phyloP scores from a whole-genome alignment of 106 monocot species.

The Gastrodia elata region DNA sequence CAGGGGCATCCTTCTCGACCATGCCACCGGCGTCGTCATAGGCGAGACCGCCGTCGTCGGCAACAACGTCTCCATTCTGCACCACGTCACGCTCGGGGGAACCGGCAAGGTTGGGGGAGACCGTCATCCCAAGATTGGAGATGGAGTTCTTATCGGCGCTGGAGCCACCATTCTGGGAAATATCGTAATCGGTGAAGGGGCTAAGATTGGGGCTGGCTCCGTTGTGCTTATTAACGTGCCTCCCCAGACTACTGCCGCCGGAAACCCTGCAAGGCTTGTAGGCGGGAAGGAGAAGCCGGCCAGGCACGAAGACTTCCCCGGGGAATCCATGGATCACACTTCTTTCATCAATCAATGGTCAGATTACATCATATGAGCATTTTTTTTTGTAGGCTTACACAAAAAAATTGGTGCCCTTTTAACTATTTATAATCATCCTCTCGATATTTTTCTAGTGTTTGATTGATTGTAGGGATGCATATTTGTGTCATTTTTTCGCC shows the following conservation, averaged over 20 bases:
- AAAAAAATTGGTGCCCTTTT: background rate
- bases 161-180: constrained; percentile 85
- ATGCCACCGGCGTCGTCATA: constrained; percentile 48
- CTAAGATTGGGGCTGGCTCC: constrained; percentile 84
- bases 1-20: constrained; percentile 65
- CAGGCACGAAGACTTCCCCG: constrained; percentile 34
- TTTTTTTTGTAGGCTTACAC: background rate
- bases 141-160: constrained; percentile 84
- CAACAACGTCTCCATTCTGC: constrained; percentile 50
- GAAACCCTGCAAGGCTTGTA: constrained; percentile 58
- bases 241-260: constrained; percentile 61
- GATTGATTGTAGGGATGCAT: background rate
- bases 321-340: constrained; percentile 65
- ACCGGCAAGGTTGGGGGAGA: constrained; percentile 48
- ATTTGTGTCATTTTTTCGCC: background rate
- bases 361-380: constrained; percentile 55
- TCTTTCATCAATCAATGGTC: constrained; percentile 73
- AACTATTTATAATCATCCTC: background rate
- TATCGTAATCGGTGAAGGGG: constrained; percentile 64
- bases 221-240: constrained; percentile 73
- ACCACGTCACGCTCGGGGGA: constrained; percentile 56
- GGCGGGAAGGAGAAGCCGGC: constrained; percentile 58
- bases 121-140: constrained; percentile 81
- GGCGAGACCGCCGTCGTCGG: constrained; percentile 78
- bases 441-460: background rate